Base-by-base conservation (phyloP, 345 rosid genomes). In the Eucalyptus urophylla region DNA sequence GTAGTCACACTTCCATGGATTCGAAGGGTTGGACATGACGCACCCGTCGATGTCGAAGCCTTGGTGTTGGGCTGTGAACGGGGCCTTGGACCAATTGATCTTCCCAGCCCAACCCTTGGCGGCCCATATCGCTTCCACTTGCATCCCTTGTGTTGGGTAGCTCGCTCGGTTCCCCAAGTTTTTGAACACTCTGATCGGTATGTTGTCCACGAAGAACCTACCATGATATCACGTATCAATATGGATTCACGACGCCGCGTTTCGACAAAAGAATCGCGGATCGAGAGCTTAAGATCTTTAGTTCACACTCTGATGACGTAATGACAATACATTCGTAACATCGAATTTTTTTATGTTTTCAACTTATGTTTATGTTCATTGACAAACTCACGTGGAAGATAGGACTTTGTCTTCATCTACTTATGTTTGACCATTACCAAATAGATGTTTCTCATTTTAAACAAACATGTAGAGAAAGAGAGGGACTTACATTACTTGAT, bases 171-270 rank as follows among this genome's bases (percentile, higher is more conserved):
- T 62, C 87, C 87, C 54, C 22, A 65, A 86, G 86, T 92, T 93
- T 45, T 29, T 89, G 86, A 80, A 90, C 87, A 93, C 93, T 21
- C 95, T 86, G 83, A 93, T 89, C 5, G 93, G 92, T 54, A 89
- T 88, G 44, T 89, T 56, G 87, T 92, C 95, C 17, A 93, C 91
- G 65, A 76, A 91, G 81, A 92, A 92, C 91, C 94, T 93, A 33
- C 80, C 44, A 69, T 33, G 37, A 33, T 69, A 53, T 10, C 80
- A 33, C 22, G 16, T 69, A 37, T 69, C 4, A 2, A 11, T 15
- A 69, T 33, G 80, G 80, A 69, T 31, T 69, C 17, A 17, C 17
- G 51, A 49, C 51, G 17, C 51, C 17, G 17, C 7, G 51, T 49
- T 49, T 49, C 51, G 17, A 49, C 51, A 49, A 49, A 49, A 49